Evolutionary conservation across 352 stramenopile species (phyloP).

Genomic region (Globisporangium nagaii): DNA sequence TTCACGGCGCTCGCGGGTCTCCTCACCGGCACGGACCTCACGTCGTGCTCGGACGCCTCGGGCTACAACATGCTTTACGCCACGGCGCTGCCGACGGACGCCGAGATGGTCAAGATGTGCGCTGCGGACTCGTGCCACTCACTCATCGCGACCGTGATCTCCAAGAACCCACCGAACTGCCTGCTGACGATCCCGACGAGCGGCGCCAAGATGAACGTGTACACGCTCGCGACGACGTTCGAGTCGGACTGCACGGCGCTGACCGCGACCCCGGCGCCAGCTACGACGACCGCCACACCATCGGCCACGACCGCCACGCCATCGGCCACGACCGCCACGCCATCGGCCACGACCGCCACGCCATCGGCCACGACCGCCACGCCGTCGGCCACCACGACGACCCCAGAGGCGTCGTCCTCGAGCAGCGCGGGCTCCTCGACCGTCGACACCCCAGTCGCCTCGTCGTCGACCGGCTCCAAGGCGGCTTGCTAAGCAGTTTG

Average conservation of each 20-base stretch:
- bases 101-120: slow-evolving; percentile 34
- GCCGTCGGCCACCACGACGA: background rate
- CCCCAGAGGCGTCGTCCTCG: too few species aligned
- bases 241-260: slow-evolving; percentile 31
- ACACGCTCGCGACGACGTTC: slow-evolving; percentile 42
- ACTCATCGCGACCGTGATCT: slow-evolving; percentile 26
- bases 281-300: background rate
- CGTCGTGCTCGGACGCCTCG: slow-evolving; percentile 10
- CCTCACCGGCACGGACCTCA: slow-evolving; percentile 18
- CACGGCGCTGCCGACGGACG: slow-evolving; percentile 20
- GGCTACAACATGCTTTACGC: slow-evolving; percentile 37
- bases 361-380: background rate
- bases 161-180: slow-evolving; percentile 25
- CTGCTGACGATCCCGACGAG: slow-evolving; percentile 2
- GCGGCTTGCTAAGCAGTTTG: background rate
- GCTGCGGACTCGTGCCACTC: slow-evolving; percentile 17
- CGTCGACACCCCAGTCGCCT: background rate
- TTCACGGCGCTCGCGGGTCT: slow-evolving; percentile 22
- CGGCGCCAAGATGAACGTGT: slow-evolving; percentile 31
- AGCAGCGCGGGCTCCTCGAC: background rate
- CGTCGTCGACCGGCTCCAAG: background rate
- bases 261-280: background rate
- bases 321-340: background rate
- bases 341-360: background rate
- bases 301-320: background rate